Conservation (phyloP, 1,139 yeast species). For the Geotrichum candidum region DNA sequence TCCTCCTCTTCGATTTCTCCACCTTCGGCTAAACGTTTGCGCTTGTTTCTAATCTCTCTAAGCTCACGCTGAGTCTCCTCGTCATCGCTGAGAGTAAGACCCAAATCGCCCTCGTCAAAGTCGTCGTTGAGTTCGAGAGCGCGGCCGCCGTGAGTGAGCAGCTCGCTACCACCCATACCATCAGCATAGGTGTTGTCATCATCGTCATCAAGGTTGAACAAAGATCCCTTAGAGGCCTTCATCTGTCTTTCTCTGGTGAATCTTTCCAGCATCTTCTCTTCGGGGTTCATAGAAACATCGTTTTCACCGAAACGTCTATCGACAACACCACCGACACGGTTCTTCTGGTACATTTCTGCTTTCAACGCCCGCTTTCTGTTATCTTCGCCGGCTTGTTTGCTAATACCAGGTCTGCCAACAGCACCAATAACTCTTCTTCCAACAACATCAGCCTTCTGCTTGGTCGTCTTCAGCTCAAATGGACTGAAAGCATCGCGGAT, state of each 20-base stretch:
- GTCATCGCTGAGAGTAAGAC: slow-evolving; percentile 42
- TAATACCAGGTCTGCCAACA: slow-evolving; percentile 64
- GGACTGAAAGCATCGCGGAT: slow-evolving; percentile 84
- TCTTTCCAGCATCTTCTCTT: slow-evolving; percentile 92
- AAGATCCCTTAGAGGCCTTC: slow-evolving; percentile 36
- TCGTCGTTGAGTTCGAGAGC: slow-evolving; percentile 51
- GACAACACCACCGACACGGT: slow-evolving; percentile 68
- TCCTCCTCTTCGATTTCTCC: slow-evolving; percentile 36
- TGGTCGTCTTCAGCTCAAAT: slow-evolving; percentile 65
- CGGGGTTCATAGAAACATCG: slow-evolving; percentile 63
- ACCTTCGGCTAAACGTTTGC: slow-evolving; percentile 25
- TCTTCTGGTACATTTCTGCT: slow-evolving; percentile 52
- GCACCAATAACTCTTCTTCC: slow-evolving; percentile 57
- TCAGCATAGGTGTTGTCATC: slow-evolving; percentile 44
- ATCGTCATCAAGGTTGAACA: slow-evolving; percentile 74
- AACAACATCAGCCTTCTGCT: slow-evolving; percentile 59
- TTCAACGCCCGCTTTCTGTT: slow-evolving; percentile 60
- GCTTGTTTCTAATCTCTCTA: slow-evolving; percentile 15
- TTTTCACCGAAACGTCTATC: slow-evolving; percentile 94
- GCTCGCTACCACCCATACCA: slow-evolving; percentile 32
- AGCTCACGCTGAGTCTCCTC: slow-evolving; percentile 28
- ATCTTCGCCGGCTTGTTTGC: slow-evolving; percentile 74
- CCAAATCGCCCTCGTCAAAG: slow-evolving; percentile 42
- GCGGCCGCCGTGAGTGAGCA: slow-evolving; percentile 77
- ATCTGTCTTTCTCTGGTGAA: slow-evolving; percentile 79